These are phyloP conservation scores for California macrophylla DNA, from an alignment of 441 rosid species.

Conservation along the genomic window DNA sequence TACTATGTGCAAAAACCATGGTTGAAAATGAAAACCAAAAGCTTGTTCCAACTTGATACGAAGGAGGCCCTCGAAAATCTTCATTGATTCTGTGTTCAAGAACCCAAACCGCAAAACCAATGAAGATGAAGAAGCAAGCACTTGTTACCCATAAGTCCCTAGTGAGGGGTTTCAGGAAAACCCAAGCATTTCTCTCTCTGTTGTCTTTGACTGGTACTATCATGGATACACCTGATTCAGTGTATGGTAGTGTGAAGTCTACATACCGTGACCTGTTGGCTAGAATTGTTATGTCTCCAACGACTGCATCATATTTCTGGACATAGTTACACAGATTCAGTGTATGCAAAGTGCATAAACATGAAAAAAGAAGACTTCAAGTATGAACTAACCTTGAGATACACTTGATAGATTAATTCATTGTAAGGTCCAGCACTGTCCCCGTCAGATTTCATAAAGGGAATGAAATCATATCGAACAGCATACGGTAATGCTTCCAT, in stretches of 20 bases:
- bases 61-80: slow-evolving; percentile 31
- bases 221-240: slow-evolving; percentile 44
- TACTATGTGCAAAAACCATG: slow-evolving; percentile 37
- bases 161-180: slow-evolving; percentile 39
- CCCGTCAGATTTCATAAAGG: slow-evolving; percentile 27
- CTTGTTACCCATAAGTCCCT: slow-evolving; percentile 29
- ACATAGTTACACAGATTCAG: neutral
- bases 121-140: slow-evolving; percentile 29
- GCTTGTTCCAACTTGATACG: slow-evolving; percentile 26
- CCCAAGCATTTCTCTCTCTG: slow-evolving; percentile 26
- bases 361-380: neutral
- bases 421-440: slow-evolving; percentile 23
- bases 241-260: slow-evolving; percentile 53
- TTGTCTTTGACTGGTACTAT: slow-evolving; percentile 28
- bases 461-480: slow-evolving; percentile 25
- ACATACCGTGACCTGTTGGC: slow-evolving; percentile 36
- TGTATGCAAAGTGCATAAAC: no score
- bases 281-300: slow-evolving; percentile 49
- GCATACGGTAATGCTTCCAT: slow-evolving; percentile 32
- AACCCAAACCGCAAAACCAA: slow-evolving; percentile 31
- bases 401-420: slow-evolving; percentile 37
- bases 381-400: neutral
- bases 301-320: slow-evolving; percentile 37
- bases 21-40: slow-evolving; percentile 41
- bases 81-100: slow-evolving; percentile 29